Percentiles rank a stretch among this genome's conserved stretches.
These are phyloP conservation scores for Fusarium setosum DNA, from an alignment of 2,329 filamentous ascomycete genomes.

Conservation along the genomic window DNA sequence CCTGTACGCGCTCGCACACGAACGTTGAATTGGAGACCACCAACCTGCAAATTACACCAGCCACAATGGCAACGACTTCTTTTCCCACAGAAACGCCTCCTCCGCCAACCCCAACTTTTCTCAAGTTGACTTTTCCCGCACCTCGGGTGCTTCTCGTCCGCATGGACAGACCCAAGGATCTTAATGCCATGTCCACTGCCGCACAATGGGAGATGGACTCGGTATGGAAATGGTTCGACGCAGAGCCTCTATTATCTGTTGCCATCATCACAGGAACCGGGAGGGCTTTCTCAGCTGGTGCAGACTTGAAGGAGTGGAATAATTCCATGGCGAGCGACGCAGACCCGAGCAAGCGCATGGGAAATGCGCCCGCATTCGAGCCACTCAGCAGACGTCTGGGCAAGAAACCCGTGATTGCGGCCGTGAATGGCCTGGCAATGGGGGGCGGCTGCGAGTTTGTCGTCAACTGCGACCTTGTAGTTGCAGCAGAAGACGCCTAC, in stretches of 20 bases:
- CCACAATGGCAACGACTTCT: constrained; percentile 6
- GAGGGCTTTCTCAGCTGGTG: constrained; percentile 65
- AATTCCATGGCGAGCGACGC: constrained; percentile 29
- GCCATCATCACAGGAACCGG: constrained; percentile 64
- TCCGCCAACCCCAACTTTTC: constrained; percentile 21
- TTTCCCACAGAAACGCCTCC: constrained; percentile 21
- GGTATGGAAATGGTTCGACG: constrained; percentile 65
- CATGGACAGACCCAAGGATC: constrained; percentile 58
- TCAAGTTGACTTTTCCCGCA: constrained; percentile 56
- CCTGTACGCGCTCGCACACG: too few species aligned
- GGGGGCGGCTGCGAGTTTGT: constrained; percentile 69
- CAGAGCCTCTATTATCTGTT: constrained; percentile 58
- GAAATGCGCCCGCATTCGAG: constrained; percentile 49
- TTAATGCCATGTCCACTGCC: constrained; percentile 21
- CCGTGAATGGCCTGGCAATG: constrained; percentile 67
- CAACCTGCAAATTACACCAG: neutral
- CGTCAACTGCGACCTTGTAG: constrained; percentile 64
- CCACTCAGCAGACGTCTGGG: constrained; percentile 66
- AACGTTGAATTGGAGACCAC: too few species aligned
- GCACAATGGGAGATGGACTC: constrained; percentile 29
- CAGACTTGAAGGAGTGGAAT: constrained; percentile 63
- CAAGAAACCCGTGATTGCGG: constrained; percentile 70
- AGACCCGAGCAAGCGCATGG: constrained; percentile 24
- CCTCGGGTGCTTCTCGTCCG: constrained; percentile 62
- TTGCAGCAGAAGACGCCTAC: constrained; percentile 61